Evolutionary conservation across 1,284 basidiomycete species (phyloP).

Genomic region (Ceratobasidium sp.): DNA sequence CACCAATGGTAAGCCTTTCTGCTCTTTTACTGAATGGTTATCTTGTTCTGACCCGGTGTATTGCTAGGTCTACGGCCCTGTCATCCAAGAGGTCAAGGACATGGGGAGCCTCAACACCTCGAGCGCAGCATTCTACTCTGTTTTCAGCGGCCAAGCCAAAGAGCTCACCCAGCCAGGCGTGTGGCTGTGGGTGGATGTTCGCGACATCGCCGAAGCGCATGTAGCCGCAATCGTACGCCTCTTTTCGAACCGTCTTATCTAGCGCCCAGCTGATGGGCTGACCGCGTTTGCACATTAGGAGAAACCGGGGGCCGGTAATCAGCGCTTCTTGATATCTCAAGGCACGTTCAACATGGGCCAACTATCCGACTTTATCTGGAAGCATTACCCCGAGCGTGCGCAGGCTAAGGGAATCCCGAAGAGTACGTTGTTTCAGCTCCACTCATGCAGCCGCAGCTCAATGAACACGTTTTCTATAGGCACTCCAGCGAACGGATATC

Average conservation of each 20-base stretch:
- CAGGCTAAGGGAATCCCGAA: constrained; percentile 36
- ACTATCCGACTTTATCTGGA: constrained; percentile 42
- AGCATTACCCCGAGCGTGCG: constrained; percentile 44
- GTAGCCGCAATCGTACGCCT: constrained; percentile 22
- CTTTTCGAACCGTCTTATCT: too few species aligned
- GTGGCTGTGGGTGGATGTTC: constrained; percentile 42
- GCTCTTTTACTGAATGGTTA: neutral
- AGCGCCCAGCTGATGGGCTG: too few species aligned
- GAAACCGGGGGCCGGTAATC: constrained; percentile 25
- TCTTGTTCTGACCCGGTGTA: neutral
- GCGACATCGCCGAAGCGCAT: constrained; percentile 32
- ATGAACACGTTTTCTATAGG: too few species aligned
- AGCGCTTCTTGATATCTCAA: constrained; percentile 41
- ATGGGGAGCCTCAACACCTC: constrained; percentile 30
- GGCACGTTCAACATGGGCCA: constrained; percentile 41
- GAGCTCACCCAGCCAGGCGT: neutral
- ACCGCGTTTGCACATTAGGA: constrained; percentile 28
- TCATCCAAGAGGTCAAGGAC: constrained; percentile 29
- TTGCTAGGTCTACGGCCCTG: constrained; percentile 38
- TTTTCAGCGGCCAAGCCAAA: constrained; percentile 40
- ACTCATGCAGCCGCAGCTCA: too few species aligned
- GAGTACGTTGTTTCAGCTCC: constrained; percentile 23
- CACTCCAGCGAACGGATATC: constrained; percentile 35
- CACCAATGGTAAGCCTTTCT: constrained; percentile 42
- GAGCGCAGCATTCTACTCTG: constrained; percentile 20